Evolutionary conservation across 1,284 basidiomycete genomes (phyloP), one percentile per base, ranked within the genome.

Genomic region (Microbotryum violaceum): DNA sequence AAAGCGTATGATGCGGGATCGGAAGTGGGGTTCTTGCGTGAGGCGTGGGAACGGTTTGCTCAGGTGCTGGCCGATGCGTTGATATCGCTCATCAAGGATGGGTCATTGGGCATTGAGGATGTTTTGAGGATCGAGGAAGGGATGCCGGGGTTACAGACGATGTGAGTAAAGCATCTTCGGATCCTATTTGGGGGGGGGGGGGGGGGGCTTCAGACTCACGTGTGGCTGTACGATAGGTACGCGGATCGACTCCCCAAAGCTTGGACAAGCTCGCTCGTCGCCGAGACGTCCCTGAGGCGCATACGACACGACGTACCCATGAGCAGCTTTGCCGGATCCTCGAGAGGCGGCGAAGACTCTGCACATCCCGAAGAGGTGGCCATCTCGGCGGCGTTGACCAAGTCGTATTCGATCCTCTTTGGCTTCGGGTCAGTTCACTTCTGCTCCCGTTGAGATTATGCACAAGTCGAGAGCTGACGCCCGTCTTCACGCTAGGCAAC

Each of bases 191-290:
- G 33, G 12, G 33, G 33, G 10, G 27, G 10, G 10, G 33, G 12
- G 33, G 16, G 18, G 31, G 9, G 27, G 27, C 27, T 27, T 20
- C 12, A 4, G 14, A 42, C 16, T 42, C 1, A 49, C 14, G 6
- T 29, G 21, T 6, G 20, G 20, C 4, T 42, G 37, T 16, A 18
- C 16, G 37, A 42, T 18, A 66, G 62, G 61, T 68, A 68, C 45
- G 56, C 60, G 6, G 56, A 68, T 21, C 59, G 65, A 18, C 59
- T 64, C 12, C 62, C 67, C 2, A 69, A 60, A 51, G 60, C 65
- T 1, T 69, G 67, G 67, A 66, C 65, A 6, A 67, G 65, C 6
- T 67, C 64, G 5, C 59, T 66, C 37, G 46, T 66, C 42, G 25
- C 58, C 4, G 37, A 42, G 37, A 42, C 37, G 37, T 42, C n/a